Percentiles rank a stretch among this genome's conserved stretches.
Evolutionary conservation across 192 early-diverging fungal species (phyloP).

Genomic region (Radiomyces spectabilis): DNA sequence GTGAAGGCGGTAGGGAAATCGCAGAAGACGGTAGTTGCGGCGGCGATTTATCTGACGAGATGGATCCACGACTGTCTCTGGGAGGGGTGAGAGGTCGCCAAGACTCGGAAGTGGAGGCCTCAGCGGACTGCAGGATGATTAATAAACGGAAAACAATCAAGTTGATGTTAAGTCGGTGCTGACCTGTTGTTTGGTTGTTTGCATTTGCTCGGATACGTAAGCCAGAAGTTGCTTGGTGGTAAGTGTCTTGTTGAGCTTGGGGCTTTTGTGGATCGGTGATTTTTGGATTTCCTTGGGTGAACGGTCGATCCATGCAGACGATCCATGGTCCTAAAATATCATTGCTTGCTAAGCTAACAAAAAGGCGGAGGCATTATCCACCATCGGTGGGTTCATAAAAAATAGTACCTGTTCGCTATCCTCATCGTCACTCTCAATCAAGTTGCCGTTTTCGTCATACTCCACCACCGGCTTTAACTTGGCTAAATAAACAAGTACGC

Average conservation of each 20-base stretch:
- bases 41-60: too few relatives aligned
- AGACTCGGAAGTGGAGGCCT: too few relatives aligned
- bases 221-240: slow-evolving; percentile 9
- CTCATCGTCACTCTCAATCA: slow-evolving; percentile 20
- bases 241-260: slow-evolving; percentile 1
- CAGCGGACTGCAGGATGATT: too few relatives aligned
- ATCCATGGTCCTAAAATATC: background rate
- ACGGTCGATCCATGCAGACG: background rate
- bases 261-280: background rate
- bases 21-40: too few relatives aligned
- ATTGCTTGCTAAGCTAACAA: too few relatives aligned
- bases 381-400: background rate
- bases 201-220: slow-evolving; percentile 5
- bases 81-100: too few relatives aligned
- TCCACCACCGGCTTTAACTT: slow-evolving; percentile 20
- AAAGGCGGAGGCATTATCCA: too few relatives aligned
- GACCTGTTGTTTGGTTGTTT: background rate
- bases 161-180: too few relatives aligned
- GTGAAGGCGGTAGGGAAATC: too few relatives aligned
- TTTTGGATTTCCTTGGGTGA: background rate
- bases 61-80: too few relatives aligned
- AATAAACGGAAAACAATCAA: too few relatives aligned
- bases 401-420: background rate
- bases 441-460: slow-evolving; percentile 22
- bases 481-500: slow-evolving; percentile 6